Percentiles rank a stretch among this genome's conserved stretches.
Conservation (phyloP, 2,329 filamentous ascomycete genomes). For the Cordyceps fumosorosea region DNA sequence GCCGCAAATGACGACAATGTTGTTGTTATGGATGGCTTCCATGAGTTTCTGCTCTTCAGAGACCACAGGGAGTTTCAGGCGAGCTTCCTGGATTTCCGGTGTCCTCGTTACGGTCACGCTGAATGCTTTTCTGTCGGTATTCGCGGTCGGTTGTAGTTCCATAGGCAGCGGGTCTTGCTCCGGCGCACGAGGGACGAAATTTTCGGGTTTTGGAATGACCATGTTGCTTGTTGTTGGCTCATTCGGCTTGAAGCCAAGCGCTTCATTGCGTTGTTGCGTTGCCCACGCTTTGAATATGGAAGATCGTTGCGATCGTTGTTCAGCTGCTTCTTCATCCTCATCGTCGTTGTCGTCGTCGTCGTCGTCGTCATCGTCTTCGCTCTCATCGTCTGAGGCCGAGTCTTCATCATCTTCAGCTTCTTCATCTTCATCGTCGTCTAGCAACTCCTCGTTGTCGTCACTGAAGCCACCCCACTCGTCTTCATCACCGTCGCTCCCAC, state of each 20-base stretch:
- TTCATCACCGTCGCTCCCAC: conserved; percentile 28
- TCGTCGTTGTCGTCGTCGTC: conserved; percentile 26
- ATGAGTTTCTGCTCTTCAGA: conserved; percentile 96
- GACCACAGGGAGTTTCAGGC: conserved; percentile 79
- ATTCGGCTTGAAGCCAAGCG: conserved; percentile 57
- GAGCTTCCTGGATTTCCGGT: conserved; percentile 68
- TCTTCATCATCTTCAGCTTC: conserved; percentile 20
- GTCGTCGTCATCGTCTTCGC: conserved; percentile 25
- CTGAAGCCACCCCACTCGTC: conserved; percentile 59
- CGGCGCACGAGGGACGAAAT: conserved; percentile 59
- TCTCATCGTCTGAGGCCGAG: conserved; percentile 22
- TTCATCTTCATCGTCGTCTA: conserved; percentile 23
- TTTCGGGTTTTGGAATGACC: conserved; percentile 49
- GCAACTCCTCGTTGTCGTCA: conserved; percentile 34
- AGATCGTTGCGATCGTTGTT: conserved; percentile 28
- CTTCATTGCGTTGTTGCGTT: conserved; percentile 74
- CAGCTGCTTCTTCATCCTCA: conserved; percentile 24
- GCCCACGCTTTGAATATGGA: conserved; percentile 94
- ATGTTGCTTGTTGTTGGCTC: conserved; percentile 36
- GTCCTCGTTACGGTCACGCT: conserved; percentile 65
- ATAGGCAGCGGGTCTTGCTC: conserved; percentile 66
- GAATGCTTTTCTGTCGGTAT: conserved; percentile 63
- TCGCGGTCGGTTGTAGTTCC: conserved; percentile 56
- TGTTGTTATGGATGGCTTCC: conserved; percentile 91
- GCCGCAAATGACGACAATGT: conserved; percentile 86